Evolutionary conservation across 2,329 filamentous ascomycete genomes (phyloP).

Genomic region (Ophiocordyceps unilateralis): DNA sequence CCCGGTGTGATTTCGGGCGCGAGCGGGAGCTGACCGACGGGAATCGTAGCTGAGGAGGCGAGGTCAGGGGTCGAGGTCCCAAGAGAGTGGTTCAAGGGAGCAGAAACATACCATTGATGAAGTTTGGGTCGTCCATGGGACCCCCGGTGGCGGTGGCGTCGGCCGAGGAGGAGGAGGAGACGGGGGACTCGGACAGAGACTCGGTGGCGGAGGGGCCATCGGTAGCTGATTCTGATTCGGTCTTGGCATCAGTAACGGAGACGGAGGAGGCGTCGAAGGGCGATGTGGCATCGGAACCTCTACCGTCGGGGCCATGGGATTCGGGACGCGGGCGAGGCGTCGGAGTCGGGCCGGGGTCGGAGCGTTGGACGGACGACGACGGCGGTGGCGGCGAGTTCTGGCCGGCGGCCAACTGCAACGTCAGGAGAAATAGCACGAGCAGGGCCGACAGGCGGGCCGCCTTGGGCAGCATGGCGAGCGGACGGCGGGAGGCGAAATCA

Average conservation of each 20-base stretch:
- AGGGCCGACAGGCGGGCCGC: constrained; percentile 18
- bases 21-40: constrained; percentile 46
- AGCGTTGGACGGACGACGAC: not conserved
- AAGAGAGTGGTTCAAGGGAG: constrained; percentile 1
- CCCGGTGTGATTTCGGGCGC: constrained; percentile 62
- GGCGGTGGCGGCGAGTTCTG: constrained; percentile 10
- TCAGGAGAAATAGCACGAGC: constrained; percentile 14
- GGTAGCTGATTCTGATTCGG: not conserved
- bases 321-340: not conserved
- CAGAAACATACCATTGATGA: constrained; percentile 15
- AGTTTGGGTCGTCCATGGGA: constrained; percentile 10
- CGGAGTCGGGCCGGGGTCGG: not conserved
- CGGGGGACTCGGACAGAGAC: not conserved
- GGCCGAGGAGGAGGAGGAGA: constrained; percentile 1
- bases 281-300: not conserved
- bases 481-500: not conserved
- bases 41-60: constrained; percentile 24
- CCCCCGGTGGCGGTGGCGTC: constrained; percentile 5
- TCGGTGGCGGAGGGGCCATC: not conserved
- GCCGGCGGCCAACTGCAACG: constrained; percentile 19
- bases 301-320: not conserved
- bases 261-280: not conserved
- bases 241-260: not conserved
- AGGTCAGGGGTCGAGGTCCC: constrained; percentile 1
- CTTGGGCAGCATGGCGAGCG: constrained; percentile 15